Evolutionary conservation across 2,329 filamentous ascomycete species (phyloP), one percentile per base, ranked within the genome.

Genomic region (Epichloe hybrida): DNA sequence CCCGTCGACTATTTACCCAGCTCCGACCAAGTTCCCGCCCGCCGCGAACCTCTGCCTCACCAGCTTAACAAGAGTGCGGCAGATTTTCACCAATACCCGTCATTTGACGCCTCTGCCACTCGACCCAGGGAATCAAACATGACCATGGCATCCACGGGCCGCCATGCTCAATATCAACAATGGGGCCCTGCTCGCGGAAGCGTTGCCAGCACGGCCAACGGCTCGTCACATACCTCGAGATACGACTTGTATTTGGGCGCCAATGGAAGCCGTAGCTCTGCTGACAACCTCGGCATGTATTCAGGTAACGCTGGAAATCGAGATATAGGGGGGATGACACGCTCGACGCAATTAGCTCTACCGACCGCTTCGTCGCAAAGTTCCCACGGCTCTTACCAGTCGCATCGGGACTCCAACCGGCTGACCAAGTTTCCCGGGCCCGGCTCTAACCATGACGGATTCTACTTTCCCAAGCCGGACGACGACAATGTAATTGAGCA

Each of bases 81-180:
- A 58, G 90, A 96, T 67, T 95, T 83, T 63, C 88, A 95, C 69
- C 91, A 95, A 62, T 95, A 96, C 65, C 88, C 89, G 41, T 77
- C 77, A 49, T 81, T 86, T 64, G 82, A 84, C 57, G 71, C 79
- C 34, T 68, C 75, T 47, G 64, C 41, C 67, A 5, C 70, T 53
- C 40, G 41, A 35, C 43, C 49, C 31, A 37, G 52, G 69, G 72
- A 52, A 35, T 72, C 77, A 39, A 79, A 84, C 60, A 72, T 77
- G 42, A 77, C 78, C 8, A 80, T 79, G 75, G 80, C 52, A 75
- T 75, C 79, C 6, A 80, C 81, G 5, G 84, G 84, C 48, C 83
- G 88, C 55, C 79, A 84, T 58, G 74, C 84, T 35, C 83, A 86
- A 63, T 79, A 83, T 58, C 87, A 93, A 66, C 86, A 89, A 70